Evolutionary conservation across 2,329 filamentous ascomycete genomes (phyloP).

Genomic region (Arthrinium phaeospermum): DNA sequence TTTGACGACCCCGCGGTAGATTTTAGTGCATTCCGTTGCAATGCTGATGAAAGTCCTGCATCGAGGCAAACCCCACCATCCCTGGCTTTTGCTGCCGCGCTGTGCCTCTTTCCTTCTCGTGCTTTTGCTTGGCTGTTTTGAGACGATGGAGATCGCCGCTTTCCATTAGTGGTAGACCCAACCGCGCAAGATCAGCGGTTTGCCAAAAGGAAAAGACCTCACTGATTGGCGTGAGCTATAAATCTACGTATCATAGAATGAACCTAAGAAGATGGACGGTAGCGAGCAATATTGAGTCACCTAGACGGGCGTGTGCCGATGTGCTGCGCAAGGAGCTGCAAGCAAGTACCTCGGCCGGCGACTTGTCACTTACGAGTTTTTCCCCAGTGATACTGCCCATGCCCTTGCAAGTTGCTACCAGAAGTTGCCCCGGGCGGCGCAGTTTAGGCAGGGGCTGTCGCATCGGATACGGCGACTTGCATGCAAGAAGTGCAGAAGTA

Average conservation of each 20-base stretch:
- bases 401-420: not conserved
- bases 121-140: not conserved
- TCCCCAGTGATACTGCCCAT: not conserved
- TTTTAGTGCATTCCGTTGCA: not conserved
- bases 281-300: not conserved
- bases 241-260: not conserved
- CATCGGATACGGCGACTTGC: not conserved
- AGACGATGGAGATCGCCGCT: constrained; percentile 7
- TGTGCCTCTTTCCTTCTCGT: not conserved
- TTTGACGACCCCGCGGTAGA: constrained; percentile 9
- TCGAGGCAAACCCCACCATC: not conserved
- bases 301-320: not conserved
- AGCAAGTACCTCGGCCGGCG: not conserved
- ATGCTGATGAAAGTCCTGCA: constrained; percentile 2
- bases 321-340: not conserved
- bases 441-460: not conserved
- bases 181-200: not conserved
- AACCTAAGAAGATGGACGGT: not conserved
- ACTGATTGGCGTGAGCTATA: not conserved
- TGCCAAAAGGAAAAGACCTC: not conserved
- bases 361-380: not conserved
- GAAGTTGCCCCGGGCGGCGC: not conserved
- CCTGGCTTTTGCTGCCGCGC: no score
- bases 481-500: not conserved
- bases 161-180: not conserved